Conservation (phyloP, 768 basidiomycete species). For the Hygrocybe punicea region DNA sequence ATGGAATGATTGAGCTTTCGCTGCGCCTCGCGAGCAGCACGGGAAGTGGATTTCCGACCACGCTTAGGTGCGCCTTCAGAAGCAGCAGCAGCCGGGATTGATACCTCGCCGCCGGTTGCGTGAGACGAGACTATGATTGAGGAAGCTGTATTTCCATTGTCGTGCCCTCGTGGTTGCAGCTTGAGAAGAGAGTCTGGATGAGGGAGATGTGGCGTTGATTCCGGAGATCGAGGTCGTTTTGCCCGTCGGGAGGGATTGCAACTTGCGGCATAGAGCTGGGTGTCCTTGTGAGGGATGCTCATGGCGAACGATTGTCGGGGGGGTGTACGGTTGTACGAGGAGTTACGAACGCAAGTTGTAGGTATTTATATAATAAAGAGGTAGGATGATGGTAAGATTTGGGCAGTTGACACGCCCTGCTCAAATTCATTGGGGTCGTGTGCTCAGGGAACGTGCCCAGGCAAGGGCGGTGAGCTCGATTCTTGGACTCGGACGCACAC, state of each 20-base stretch:
- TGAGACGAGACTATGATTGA: no score
- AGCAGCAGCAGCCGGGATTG: conserved; percentile 10
- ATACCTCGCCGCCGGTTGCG: neutral
- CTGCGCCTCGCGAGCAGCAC: conserved; percentile 77
- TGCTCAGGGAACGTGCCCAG: no score
- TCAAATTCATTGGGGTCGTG: no score
- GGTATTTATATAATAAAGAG: no score
- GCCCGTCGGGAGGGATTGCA: conserved; percentile 41
- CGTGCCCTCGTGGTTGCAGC: neutral
- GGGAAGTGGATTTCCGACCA: conserved; percentile 69
- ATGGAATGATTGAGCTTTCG: conserved; percentile 92
- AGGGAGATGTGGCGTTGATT: conserved; percentile 9
- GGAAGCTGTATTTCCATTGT: no score
- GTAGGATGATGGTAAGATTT: no score
- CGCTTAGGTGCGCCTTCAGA: conserved; percentile 43
- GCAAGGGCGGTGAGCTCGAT: no score
- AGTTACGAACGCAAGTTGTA: no score
- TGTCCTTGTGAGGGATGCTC: neutral
- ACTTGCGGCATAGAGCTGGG: conserved; percentile 30
- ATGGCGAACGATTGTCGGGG: no score
- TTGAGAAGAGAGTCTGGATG: neutral
- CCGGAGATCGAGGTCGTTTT: conserved; percentile 30
- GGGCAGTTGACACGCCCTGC: no score
- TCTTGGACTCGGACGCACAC: no score
- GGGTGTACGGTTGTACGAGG: no score